Base-by-base conservation (phyloP, 2,329 filamentous ascomycete species). In the Aspergillus fumigatus region DNA sequence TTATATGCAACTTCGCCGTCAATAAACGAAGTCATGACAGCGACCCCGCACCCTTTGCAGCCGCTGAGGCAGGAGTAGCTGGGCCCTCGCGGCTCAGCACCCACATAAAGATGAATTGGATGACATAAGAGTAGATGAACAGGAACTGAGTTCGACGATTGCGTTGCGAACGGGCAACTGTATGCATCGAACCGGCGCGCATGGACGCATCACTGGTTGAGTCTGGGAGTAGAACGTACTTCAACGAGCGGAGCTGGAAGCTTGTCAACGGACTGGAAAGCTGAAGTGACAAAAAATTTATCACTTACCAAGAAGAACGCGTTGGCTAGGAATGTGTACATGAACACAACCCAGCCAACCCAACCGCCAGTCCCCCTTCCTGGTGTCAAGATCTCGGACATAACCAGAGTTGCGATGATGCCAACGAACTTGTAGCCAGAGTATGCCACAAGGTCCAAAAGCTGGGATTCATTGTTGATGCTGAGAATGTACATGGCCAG, bases 381-480 rank as follows among this genome's bases (percentile, higher is more conserved):
- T 11, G 86, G 85, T 55, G 88, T 95, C 62, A 90, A 76, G 17
- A 91, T 81, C 73, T 95, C 90, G 17, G 90, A 87, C 19, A 93
- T 77, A 11, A 89, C 82, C 60, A 97, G 85, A 0, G 92, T 97
- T 51, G 90, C 83, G 59, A 99, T 99, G 65, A 97, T 92, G 32
- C 93, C 94, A 27, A 99, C 93, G 69, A 99, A 99, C 75, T 99
- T 99, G 79, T 99, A 99, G 21, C 95, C 95, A 2, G 89, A 93
- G 77, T 99, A 99, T 4, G 95, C 95, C 53, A 99, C 88, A 51
- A 99, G 77, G 68, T 99, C 94, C 57, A 97, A 84, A 52, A 97
- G 84, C 72, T 97, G 94, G 17, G 89, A 94, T 64, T 96, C 90
- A 71, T 94, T 96, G 66, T 87, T 95, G 74, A 99, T 97, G 76